A percentile compares a stretch with the other conserved stretches of the same genome.
Evolutionary conservation across 2,329 filamentous ascomycete genomes (phyloP).

Genomic region (Talaromyces rugulosus): DNA sequence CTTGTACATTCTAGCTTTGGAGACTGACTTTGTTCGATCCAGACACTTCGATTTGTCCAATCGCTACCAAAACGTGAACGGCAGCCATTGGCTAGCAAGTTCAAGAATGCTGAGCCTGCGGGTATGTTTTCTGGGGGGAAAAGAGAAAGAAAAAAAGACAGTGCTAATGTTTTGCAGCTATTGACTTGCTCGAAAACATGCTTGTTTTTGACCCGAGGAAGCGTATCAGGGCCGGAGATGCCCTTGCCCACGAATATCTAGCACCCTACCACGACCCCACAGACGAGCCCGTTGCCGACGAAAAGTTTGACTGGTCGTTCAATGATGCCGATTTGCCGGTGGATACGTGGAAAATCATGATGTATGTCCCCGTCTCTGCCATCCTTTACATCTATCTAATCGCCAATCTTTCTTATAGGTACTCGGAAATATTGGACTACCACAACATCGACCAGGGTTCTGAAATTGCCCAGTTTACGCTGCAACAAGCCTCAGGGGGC

Average conservation of each 20-base stretch:
- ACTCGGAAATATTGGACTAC: conserved; percentile 97
- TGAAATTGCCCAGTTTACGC: conserved; percentile 4
- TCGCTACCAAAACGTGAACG: conserved; percentile 92
- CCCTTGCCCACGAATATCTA: conserved; percentile 87
- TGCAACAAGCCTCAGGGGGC: conserved; percentile 3
- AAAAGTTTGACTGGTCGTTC: conserved; percentile 99
- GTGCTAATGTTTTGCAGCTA: conserved; percentile 52
- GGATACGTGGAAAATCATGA: conserved; percentile 99
- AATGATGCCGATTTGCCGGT: conserved; percentile 96
- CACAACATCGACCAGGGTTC: conserved; percentile 73
- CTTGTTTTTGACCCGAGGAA: conserved; percentile 98
- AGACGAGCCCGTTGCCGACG: conserved; percentile 89
- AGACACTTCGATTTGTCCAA: conserved; percentile 96
- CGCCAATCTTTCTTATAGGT: conserved; percentile 55
- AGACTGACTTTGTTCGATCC: conserved; percentile 1
- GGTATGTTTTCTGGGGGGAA: conserved; percentile 50
- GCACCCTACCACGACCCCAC: conserved; percentile 95
- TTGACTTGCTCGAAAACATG: conserved; percentile 93
- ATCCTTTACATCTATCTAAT: background rate
- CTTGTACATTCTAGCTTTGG: background rate
- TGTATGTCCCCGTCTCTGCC: conserved; percentile 56
- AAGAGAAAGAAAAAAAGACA: background rate
- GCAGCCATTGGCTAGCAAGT: conserved; percentile 80
- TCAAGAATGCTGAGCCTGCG: conserved; percentile 85
- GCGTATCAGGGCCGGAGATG: conserved; percentile 81